phyloP scores from a whole-genome alignment of 75 land plant genomes.

The Cunninghamia lanceolata region DNA sequence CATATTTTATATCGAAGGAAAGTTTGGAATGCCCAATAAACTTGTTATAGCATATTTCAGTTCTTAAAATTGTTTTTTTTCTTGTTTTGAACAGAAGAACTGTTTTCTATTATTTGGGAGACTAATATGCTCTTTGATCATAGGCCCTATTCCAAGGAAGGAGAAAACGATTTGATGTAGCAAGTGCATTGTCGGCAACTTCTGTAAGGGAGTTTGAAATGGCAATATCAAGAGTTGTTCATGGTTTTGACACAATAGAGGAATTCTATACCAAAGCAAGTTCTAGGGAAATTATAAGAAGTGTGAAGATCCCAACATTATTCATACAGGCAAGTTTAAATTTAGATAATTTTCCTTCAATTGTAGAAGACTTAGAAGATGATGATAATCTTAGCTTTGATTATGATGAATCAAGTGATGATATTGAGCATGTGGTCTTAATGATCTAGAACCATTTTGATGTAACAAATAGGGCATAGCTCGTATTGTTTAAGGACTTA shows the following conservation, averaged over 20 bases:
- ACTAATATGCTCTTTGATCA: not conserved
- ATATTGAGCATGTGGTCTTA: not conserved
- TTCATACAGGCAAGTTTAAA: conserved; percentile 71
- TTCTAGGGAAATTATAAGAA: conserved; percentile 40
- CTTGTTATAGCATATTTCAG: not conserved
- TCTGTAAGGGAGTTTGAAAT: conserved; percentile 86
- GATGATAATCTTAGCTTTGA: not conserved
- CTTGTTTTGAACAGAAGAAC: not conserved
- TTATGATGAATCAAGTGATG: not conserved
- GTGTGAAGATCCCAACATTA: conserved; percentile 74
- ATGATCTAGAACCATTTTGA: not conserved
- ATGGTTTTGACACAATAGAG: conserved; percentile 70
- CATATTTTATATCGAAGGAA: not conserved
- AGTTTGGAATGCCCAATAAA: not conserved
- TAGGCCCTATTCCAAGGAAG: conserved; percentile 88
- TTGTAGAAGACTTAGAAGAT: not conserved
- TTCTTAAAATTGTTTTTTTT: not conserved
- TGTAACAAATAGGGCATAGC: not conserved
- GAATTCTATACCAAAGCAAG: conserved; percentile 73
- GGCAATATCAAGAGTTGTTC: conserved; percentile 71
- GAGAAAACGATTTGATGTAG: conserved; percentile 67
- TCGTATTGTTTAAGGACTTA: too few species aligned
- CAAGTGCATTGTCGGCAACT: conserved; percentile 65
- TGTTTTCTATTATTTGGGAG: not conserved
- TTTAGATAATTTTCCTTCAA: not conserved